These are phyloP conservation scores for Dendrobium huoshanense DNA, from an alignment of 106 monocot genomes.

Conservation along the genomic window DNA sequence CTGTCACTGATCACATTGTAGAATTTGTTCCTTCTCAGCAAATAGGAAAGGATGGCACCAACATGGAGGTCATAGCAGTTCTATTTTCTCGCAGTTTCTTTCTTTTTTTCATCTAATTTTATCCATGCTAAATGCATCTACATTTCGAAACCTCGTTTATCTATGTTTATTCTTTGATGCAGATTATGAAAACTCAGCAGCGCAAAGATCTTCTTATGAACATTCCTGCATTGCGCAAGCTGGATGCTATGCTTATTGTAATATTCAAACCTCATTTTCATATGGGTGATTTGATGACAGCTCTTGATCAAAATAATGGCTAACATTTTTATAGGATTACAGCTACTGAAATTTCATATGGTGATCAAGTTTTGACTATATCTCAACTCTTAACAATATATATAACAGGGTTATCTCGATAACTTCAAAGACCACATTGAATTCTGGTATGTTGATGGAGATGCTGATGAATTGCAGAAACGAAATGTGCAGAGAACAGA, in stretches of 20 bases:
- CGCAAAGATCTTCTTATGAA: conserved; percentile 69
- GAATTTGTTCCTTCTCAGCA: conserved; percentile 75
- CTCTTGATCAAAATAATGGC: no score
- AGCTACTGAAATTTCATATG: not conserved
- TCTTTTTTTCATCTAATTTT: not conserved
- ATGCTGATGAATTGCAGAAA: conserved; percentile 40
- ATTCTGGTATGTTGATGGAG: conserved; percentile 52
- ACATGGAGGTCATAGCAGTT: conserved; percentile 49
- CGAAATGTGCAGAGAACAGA: conserved; percentile 27
- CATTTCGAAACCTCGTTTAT: not conserved
- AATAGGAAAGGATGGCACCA: conserved; percentile 44
- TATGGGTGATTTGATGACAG: not conserved
- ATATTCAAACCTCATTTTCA: conserved; percentile 13
- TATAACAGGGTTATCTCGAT: conserved; percentile 65
- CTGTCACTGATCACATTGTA: conserved; percentile 80
- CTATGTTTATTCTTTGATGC: not conserved
- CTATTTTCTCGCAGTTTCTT: not conserved
- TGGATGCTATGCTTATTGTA: conserved; percentile 82
- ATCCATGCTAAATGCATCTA: not conserved
- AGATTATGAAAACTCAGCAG: conserved; percentile 81
- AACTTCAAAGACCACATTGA: conserved; percentile 73
- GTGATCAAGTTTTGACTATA: not conserved
- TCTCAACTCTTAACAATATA: not conserved
- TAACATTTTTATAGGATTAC: no score
- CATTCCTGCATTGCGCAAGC: conserved; percentile 70